These are phyloP conservation scores for Trametes sp. DNA, from an alignment of 1,284 basidiomycete genomes.

Conservation along the genomic window DNA sequence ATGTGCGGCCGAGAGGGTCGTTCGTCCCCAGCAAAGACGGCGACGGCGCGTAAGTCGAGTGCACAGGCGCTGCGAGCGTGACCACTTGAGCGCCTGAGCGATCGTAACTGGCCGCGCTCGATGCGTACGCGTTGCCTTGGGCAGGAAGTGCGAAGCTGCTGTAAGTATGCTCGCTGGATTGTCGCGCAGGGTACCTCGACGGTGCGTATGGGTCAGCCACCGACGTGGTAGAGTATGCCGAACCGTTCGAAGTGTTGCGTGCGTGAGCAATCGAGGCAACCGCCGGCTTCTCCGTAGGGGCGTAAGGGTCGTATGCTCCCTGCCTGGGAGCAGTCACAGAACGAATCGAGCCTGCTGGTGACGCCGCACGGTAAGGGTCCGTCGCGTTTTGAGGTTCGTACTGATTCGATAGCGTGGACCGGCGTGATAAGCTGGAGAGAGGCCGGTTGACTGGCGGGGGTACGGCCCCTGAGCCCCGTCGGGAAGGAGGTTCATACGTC, in stretches of 20 bases:
- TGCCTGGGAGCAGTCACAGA: slow-evolving; percentile 30
- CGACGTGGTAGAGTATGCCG: slow-evolving; percentile 51
- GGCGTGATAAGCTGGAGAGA: slow-evolving; percentile 27
- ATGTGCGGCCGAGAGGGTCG: slow-evolving; percentile 81
- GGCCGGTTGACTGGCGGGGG: slow-evolving; percentile 21
- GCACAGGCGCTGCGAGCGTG: slow-evolving; percentile 50
- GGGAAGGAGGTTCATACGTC: slow-evolving; percentile 18
- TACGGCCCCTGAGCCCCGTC: slow-evolving; percentile 16
- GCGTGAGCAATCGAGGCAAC: slow-evolving; percentile 39
- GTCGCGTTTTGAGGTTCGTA: slow-evolving; percentile 24
- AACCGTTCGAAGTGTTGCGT: slow-evolving; percentile 59
- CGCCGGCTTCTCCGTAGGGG: slow-evolving; percentile 26
- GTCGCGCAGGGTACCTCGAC: slow-evolving; percentile 36
- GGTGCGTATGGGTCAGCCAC: slow-evolving; percentile 53
- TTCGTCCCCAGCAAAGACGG: slow-evolving; percentile 82
- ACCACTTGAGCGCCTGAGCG: slow-evolving; percentile 50
- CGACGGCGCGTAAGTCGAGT: slow-evolving; percentile 73
- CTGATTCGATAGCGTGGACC: slow-evolving; percentile 27
- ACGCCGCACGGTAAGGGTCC: slow-evolving; percentile 31
- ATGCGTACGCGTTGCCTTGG: slow-evolving; percentile 15
- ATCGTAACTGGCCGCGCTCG: slow-evolving; percentile 25
- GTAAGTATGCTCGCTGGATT: slow-evolving; percentile 32
- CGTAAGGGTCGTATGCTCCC: slow-evolving; percentile 35
- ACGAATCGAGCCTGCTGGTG: slow-evolving; percentile 37
- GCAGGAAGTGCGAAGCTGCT: slow-evolving; percentile 27